These are phyloP conservation scores for Fusarium continuum DNA, from an alignment of 2,329 filamentous ascomycete genomes.

Conservation along the genomic window DNA sequence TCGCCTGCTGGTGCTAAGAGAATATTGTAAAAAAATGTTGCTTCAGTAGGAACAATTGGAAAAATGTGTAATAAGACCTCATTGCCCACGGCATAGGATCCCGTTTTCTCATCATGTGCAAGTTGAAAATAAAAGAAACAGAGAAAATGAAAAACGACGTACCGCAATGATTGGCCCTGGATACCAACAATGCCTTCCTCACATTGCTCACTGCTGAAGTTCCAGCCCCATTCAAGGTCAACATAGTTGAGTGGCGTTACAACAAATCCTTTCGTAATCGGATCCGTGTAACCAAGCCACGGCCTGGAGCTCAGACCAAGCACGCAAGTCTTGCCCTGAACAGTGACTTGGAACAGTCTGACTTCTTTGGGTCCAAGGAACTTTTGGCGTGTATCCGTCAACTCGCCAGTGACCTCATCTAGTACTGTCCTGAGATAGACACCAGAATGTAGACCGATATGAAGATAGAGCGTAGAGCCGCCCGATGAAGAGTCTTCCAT, in stretches of 20 bases:
- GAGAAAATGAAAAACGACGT: slow-evolving; percentile 50
- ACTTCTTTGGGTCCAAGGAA: slow-evolving; percentile 93
- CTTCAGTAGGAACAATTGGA: slow-evolving; percentile 99
- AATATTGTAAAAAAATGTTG: slow-evolving; percentile 32
- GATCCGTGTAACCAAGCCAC: slow-evolving; percentile 95
- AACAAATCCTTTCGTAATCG: slow-evolving; percentile 86
- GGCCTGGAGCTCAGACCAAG: slow-evolving; percentile 90
- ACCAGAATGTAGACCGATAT: slow-evolving; percentile 94
- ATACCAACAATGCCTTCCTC: slow-evolving; percentile 94
- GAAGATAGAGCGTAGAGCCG: slow-evolving; percentile 88
- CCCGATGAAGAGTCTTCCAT: slow-evolving; percentile 95
- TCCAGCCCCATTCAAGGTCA: slow-evolving; percentile 92
- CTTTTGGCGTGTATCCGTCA: slow-evolving; percentile 92
- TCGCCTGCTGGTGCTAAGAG: background rate
- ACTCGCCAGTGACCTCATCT: slow-evolving; percentile 93
- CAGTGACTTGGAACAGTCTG: slow-evolving; percentile 88
- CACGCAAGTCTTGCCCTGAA: slow-evolving; percentile 84
- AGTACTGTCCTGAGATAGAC: slow-evolving; percentile 95
- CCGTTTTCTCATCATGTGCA: slow-evolving; percentile 71
- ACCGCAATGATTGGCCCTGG: slow-evolving; percentile 88
- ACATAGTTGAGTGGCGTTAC: slow-evolving; percentile 91
- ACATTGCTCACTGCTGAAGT: slow-evolving; percentile 95
- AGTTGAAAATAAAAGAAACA: slow-evolving; percentile 45
- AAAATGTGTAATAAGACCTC: slow-evolving; percentile 64
- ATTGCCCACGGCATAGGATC: slow-evolving; percentile 65